Evolutionary conservation across 2,329 filamentous ascomycete species (phyloP).

Genomic region (Exophiala alcalophila): DNA sequence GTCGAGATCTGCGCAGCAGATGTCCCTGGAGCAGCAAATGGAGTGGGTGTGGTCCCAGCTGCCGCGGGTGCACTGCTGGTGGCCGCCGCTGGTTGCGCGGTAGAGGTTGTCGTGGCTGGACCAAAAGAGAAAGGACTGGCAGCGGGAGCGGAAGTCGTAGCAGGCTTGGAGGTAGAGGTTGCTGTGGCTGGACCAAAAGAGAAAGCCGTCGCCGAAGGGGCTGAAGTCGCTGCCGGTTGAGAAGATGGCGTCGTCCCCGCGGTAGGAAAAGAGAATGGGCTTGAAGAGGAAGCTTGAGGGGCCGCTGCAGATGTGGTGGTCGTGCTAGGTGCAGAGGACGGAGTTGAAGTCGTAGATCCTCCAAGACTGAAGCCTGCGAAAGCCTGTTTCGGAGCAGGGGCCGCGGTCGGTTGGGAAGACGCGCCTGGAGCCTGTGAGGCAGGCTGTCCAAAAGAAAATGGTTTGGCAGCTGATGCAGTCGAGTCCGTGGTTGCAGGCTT

Average conservation of each 20-base stretch:
- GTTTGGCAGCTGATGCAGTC: conserved; percentile 11
- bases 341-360: conserved; percentile 30
- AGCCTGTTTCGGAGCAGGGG: conserved; percentile 26
- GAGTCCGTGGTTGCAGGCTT: conserved; percentile 15
- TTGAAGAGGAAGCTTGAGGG: conserved; percentile 30
- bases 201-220: conserved; percentile 28
- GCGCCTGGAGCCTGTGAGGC: conserved; percentile 18
- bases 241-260: conserved; percentile 27
- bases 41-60: conserved; percentile 17
- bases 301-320: conserved; percentile 33
- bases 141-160: conserved; percentile 26
- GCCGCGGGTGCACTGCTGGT: conserved; percentile 1
- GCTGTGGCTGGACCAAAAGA: conserved; percentile 31
- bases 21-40: conserved; percentile 10
- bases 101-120: conserved; percentile 9
- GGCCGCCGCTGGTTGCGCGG: conserved; percentile 15
- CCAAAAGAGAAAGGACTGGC: conserved; percentile 17
- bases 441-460: conserved; percentile 14
- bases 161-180: conserved; percentile 28
- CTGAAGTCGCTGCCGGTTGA: conserved; percentile 33
- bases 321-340: conserved; percentile 32
- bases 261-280: conserved; percentile 31
- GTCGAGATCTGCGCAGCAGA: conserved; percentile 65
- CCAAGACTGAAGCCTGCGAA: conserved; percentile 29
- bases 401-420: conserved; percentile 16